Evolutionary conservation across 176 grass and related monocot genomes (phyloP), one percentile per base, ranked within the genome.

Genomic region (Thalia dealbata): DNA sequence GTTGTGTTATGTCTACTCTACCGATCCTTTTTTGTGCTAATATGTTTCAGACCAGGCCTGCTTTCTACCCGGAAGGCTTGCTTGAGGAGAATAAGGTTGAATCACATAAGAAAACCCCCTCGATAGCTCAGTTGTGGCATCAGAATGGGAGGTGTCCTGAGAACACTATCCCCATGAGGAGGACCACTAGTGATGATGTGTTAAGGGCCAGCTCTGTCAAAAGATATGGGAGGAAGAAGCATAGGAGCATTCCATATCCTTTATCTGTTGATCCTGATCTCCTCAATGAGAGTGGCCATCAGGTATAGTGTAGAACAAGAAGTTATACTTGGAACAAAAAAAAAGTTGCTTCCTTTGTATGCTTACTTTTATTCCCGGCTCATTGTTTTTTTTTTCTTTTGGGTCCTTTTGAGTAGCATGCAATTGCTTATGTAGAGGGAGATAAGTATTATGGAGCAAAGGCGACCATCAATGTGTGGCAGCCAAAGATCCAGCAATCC

Each of bases 371-470:
- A 9, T 58, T 58, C 54, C 54, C 22, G 16, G 18, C 54, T 58
- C 54, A 58, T 58, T 19, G 54, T 1, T 58, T 58, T 58, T 58
- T 58, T 58, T 3, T 58, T 58, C 54, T 58, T 65, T 65, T 64
- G 62, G 62, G 62, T 65, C 26, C 18, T 65, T 32, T 65, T 14
- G 61, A 64, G 24, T 64, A 65, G 62, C 15, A 32, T 65, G 62
- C 62, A 5, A 32, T 32, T 65, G 26, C 26, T 18, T 29, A 38
- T 65, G 62, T 65, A 65, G 14, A 7, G 1, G 28, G 15, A 16
- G 28, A 32, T 16, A 32, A 14, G 10, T 65, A 65, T 18, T 65
- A 65, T 19, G 62, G 62, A 19, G 24, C 26, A 18, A 29, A 65
- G 12, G 28, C 24, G 3, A 38, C 12, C 62, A 65, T 65, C 12